Evolutionary conservation across 331 rosid genomes (phyloP).

Genomic region (Malus hybrid): DNA sequence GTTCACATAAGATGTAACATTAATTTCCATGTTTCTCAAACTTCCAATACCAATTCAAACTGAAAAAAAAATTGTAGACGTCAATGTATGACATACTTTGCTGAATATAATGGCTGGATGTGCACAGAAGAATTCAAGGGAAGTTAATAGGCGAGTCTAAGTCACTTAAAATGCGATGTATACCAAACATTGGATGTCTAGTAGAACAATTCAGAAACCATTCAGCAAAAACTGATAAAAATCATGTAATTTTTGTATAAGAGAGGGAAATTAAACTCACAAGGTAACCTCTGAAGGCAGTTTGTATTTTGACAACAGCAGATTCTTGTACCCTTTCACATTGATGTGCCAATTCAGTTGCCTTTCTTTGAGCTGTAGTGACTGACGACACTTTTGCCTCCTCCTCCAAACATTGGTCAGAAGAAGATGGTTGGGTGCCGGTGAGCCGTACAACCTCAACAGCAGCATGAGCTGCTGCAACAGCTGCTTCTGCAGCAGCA

Average conservation of each 20-base stretch:
- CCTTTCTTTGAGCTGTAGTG: constrained; percentile 12
- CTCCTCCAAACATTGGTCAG: constrained; percentile 14
- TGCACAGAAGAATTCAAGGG: too few species aligned
- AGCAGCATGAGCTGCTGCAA: constrained; percentile 44
- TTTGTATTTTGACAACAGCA: constrained; percentile 63
- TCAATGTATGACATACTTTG: too few species aligned
- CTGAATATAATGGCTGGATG: too few species aligned
- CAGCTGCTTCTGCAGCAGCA: constrained; percentile 54
- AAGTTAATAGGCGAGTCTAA: too few species aligned
- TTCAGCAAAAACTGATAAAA: neutral
- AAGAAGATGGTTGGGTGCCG: constrained; percentile 22
- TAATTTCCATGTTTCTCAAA: neutral
- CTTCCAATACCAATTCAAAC: too few species aligned
- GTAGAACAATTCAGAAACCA: too few species aligned
- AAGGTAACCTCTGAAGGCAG: constrained; percentile 72
- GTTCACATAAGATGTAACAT: neutral
- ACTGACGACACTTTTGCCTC: constrained; percentile 13
- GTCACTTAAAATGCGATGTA: too few species aligned
- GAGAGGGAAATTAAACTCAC: constrained; percentile 41
- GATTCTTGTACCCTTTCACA: constrained; percentile 27
- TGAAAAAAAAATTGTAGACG: too few species aligned
- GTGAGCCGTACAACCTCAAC: constrained; percentile 42
- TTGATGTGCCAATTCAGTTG: constrained; percentile 11
- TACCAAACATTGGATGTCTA: too few species aligned
- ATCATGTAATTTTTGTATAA: neutral